phyloP scores from a whole-genome alignment of 2,329 filamentous ascomycete genomes.

The Fusarium verrucosum region DNA sequence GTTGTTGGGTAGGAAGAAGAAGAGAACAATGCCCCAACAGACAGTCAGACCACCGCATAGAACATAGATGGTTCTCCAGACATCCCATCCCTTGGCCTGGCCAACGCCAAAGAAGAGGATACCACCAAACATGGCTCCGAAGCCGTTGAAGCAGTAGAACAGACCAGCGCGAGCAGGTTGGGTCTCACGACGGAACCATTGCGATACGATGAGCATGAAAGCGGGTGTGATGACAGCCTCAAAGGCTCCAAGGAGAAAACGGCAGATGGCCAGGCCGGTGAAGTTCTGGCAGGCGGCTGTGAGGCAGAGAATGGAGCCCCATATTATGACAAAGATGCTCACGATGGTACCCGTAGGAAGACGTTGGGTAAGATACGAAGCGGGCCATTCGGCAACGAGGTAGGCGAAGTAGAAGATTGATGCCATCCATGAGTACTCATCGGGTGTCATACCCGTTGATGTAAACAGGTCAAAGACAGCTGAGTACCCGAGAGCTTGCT shows the following conservation, averaged over 20 bases:
- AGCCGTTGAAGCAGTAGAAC: conserved; percentile 56
- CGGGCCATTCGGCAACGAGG: conserved; percentile 55
- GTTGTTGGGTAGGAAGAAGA: conserved; percentile 58
- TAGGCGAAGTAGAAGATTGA: conserved; percentile 65
- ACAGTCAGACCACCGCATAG: conserved; percentile 60
- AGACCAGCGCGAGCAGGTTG: conserved; percentile 59
- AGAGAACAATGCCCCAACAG: conserved; percentile 57
- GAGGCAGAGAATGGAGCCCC: conserved; percentile 56
- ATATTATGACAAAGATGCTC: conserved; percentile 47
- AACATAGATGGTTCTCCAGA: conserved; percentile 65
- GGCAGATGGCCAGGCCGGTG: conserved; percentile 55
- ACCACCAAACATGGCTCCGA: conserved; percentile 55
- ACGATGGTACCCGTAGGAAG: conserved; percentile 50
- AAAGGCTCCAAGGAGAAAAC: conserved; percentile 58
- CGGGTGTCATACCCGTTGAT: conserved; percentile 56
- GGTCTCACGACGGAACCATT: conserved; percentile 59
- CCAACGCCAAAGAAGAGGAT: conserved; percentile 63
- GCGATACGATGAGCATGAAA: conserved; percentile 61
- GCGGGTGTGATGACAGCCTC: conserved; percentile 60
- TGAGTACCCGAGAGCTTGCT: conserved; percentile 62
- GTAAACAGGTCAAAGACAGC: conserved; percentile 65
- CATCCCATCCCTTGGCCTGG: conserved; percentile 55
- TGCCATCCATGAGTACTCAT: conserved; percentile 64
- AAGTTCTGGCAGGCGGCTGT: conserved; percentile 56
- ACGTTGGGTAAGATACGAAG: conserved; percentile 49